Base-by-base conservation (phyloP, 2,329 filamentous ascomycete species). In the Furcasterigmium furcatum region DNA sequence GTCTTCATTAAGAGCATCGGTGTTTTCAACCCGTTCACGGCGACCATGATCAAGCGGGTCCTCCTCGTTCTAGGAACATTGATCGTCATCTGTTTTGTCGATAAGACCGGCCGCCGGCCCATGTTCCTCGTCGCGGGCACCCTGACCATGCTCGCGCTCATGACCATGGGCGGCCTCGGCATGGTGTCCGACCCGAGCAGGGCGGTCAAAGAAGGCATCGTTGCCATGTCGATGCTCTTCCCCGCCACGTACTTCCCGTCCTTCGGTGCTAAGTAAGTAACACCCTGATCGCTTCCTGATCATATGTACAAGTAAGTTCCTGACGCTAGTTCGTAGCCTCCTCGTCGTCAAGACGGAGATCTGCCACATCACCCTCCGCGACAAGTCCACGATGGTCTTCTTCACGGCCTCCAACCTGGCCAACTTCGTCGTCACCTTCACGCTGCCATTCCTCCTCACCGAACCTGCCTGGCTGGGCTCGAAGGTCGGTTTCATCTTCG, bases 361-460 rank as follows among this genome's bases (percentile, higher is more conserved):
- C 22, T 46, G 46, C 8, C 48, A 50, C 21, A 29, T 46, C 18
- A 48, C 46, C 2, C 41, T 50, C 2, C 27, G 48, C 16, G 48
- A 50, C n/a, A 50, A 50, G 30, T 50, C 48, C 0, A 46, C 48
- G 24, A 50, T 50, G 48, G 39, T 50, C 3, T 50, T 50, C 18
- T 50, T 46, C 43, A 21, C 48, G 10, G 48, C 38, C 1, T 43
- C 46, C 3, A 50, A 50, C 9, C 14, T 50, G 9, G 34, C 34
- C 41, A 58, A 66, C 18, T 60, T 58, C 46, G 52, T 59, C 6
- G 58, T 67, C 6, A 61, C 59, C 5, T 69, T 70, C 36, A 56
- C 55, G 8, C 56, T 67, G 13, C 67, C 66, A 0, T 70, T 70
- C 46, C 58, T 69, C 14, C 55, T 66, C 7, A 52, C 54, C 12